These are phyloP conservation scores for Penicillium paxilli DNA, from an alignment of 495 filamentous ascomycete genomes.

Conservation along the genomic window DNA sequence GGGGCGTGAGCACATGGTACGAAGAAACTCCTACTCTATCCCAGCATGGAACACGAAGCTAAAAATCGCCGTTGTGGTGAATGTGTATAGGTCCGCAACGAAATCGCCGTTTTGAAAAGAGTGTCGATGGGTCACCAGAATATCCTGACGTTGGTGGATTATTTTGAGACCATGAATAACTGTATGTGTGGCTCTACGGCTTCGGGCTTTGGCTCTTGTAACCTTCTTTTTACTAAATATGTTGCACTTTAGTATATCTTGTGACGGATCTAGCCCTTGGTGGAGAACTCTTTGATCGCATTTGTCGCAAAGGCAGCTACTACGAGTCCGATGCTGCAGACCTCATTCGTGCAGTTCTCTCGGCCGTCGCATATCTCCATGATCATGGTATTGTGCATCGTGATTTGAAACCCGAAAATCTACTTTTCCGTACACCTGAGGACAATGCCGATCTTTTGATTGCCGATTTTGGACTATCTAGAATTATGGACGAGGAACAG, in stretches of 20 bases:
- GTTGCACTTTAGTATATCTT: constrained; percentile 68
- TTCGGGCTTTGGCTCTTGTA: not conserved
- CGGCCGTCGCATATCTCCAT: constrained; percentile 96
- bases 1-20: constrained; percentile 96
- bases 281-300: constrained; percentile 96
- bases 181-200: constrained; percentile 42
- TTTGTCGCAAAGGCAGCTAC: constrained; percentile 97
- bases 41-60: constrained; percentile 1
- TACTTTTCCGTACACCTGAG: constrained; percentile 56
- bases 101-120: constrained; percentile 93
- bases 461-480: constrained; percentile 89
- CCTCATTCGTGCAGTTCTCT: constrained; percentile 89
- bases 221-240: not conserved
- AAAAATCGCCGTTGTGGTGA: not conserved
- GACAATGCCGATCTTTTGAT: constrained; percentile 75
- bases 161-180: constrained; percentile 99
- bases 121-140: constrained; percentile 99
- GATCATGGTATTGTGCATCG: constrained; percentile 98
- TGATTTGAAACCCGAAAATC: constrained; percentile 61
- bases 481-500: constrained; percentile 99
- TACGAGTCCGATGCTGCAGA: constrained; percentile 97
- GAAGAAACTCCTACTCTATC: constrained; percentile 9
- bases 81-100: constrained; percentile 77
- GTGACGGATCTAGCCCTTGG: constrained; percentile 96
- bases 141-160: constrained; percentile 95